Conservation (phyloP, 1,139 yeast species). For the Suhomyces anneliseae region DNA sequence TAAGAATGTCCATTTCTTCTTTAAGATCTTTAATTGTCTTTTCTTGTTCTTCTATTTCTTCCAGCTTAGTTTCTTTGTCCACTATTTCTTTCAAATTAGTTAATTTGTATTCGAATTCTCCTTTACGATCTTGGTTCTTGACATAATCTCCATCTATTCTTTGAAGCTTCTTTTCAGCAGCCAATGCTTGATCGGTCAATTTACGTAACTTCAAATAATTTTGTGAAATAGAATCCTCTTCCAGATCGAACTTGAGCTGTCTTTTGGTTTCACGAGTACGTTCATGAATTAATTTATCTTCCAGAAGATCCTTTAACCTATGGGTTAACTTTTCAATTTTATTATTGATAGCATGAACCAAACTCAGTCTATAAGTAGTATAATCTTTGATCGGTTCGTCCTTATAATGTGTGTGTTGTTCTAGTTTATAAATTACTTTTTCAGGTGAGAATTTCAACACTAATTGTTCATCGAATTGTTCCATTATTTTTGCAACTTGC, state of each 20-base stretch:
- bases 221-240: conserved; percentile 48
- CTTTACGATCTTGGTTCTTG: conserved; percentile 20
- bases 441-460: conserved; percentile 26
- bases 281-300: conserved; percentile 3
- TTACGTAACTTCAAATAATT: conserved; percentile 48
- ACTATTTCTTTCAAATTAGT: conserved; percentile 17
- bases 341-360: conserved; percentile 4
- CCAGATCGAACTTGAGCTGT: conserved; percentile 51
- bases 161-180: conserved; percentile 47
- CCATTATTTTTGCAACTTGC: conserved; percentile 13
- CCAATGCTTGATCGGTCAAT: conserved; percentile 49
- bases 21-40: conserved; percentile 29
- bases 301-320: conserved; percentile 2
- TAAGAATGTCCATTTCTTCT: conserved; percentile 27
- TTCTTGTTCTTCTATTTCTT: conserved; percentile 25
- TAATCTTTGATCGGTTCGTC: conserved; percentile 1
- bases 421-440: conserved; percentile 25
- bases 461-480: conserved; percentile 24
- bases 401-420: conserved; percentile 12
- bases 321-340: conserved; percentile 2
- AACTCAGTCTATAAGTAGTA: neutral
- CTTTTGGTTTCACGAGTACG: conserved; percentile 48
- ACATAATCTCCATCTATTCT: conserved; percentile 38
- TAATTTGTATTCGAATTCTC: conserved; percentile 19
- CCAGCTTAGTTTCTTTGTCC: neutral